Percentiles rank a stretch among this genome's conserved stretches.
These are phyloP conservation scores for Pestalotiopsis sp. DNA, from an alignment of 2,329 filamentous ascomycete species.

Conservation along the genomic window DNA sequence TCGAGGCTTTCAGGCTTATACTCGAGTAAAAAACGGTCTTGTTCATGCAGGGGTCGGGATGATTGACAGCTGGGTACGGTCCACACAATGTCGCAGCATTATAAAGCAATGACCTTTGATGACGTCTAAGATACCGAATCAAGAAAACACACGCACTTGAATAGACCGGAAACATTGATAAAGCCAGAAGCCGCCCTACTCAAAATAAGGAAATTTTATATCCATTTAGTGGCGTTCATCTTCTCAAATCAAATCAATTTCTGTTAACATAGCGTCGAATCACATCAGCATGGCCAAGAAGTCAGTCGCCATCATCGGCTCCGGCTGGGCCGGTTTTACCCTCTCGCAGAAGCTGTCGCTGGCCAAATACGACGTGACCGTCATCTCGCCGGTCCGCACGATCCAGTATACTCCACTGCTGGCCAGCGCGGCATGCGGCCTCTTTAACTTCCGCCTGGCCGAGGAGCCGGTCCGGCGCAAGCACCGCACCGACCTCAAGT, in stretches of 20 bases:
- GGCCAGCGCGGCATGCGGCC: constrained; percentile 44
- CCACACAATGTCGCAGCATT: background rate
- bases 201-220: background rate
- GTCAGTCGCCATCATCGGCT: constrained; percentile 34
- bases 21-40: background rate
- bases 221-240: background rate
- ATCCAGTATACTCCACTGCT: constrained; percentile 47
- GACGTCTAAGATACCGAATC: constrained; percentile 3
- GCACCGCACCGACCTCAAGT: constrained; percentile 29
- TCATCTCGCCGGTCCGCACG: constrained; percentile 44
- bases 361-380: constrained; percentile 38
- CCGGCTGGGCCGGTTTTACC: constrained; percentile 43
- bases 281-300: constrained; percentile 14
- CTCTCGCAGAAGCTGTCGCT: constrained; percentile 37
- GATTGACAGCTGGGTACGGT: background rate
- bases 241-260: too few species aligned
- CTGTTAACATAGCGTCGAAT: background rate
- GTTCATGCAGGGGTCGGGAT: background rate
- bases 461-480: constrained; percentile 44
- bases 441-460: constrained; percentile 46
- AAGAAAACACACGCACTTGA: background rate
- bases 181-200: background rate
- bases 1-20: background rate
- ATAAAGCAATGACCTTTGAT: constrained; percentile 7
- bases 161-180: background rate